phyloP scores from a whole-genome alignment of 1,284 basidiomycete species.

The Fistulinella cinereoalba region DNA sequence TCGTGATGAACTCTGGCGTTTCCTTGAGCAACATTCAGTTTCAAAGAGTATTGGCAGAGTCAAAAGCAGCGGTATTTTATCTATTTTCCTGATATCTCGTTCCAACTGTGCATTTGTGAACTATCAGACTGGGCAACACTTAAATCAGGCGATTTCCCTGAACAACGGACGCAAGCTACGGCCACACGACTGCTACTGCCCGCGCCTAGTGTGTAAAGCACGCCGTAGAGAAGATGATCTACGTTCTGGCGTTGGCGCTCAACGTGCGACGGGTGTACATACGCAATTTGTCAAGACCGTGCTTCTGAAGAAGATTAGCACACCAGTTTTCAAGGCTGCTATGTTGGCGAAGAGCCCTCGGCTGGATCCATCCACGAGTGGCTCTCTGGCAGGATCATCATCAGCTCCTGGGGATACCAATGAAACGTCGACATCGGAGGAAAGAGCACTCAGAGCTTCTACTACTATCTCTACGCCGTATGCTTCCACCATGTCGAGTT shows the following conservation, averaged over 20 bases:
- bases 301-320: constrained; percentile 33
- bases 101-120: constrained; percentile 96
- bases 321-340: constrained; percentile 21
- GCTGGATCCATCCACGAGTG: neutral
- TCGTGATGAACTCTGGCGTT: constrained; percentile 85
- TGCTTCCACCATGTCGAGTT: constrained; percentile 70
- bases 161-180: constrained; percentile 74
- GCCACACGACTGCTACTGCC: constrained; percentile 67
- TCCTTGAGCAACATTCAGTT: constrained; percentile 57
- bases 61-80: constrained; percentile 61
- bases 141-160: constrained; percentile 65
- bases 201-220: constrained; percentile 82
- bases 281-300: constrained; percentile 72
- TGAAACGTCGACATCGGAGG: constrained; percentile 23
- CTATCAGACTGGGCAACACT: constrained; percentile 62
- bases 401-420: no score
- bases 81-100: constrained; percentile 89
- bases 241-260: constrained; percentile 87
- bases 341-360: constrained; percentile 24
- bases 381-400: constrained; percentile 31
- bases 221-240: constrained; percentile 84
- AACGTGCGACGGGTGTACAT: constrained; percentile 86
- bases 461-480: constrained; percentile 61
- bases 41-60: constrained; percentile 5
- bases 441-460: neutral